phyloP scores from a whole-genome alignment of 2,329 filamentous ascomycete species.

The Aspergillus cejpii region DNA sequence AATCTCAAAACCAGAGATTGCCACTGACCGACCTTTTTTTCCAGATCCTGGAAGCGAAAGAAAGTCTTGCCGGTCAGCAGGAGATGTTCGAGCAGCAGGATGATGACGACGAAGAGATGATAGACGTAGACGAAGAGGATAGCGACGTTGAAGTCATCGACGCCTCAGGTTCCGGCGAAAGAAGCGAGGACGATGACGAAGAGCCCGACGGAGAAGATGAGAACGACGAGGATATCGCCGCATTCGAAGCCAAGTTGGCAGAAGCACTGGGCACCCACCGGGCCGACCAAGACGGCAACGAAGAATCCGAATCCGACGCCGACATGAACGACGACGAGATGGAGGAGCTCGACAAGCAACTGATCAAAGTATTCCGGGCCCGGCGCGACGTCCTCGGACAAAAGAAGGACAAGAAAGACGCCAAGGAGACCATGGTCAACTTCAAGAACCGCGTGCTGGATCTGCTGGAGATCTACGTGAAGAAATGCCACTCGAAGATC shows the following conservation, averaged over 20 bases:
- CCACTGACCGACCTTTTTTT: conserved; percentile 42
- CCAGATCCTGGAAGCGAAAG: conserved; percentile 68
- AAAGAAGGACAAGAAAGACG: conserved; percentile 79
- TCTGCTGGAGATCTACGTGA: conserved; percentile 75
- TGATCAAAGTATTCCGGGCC: conserved; percentile 78
- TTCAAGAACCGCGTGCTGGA: conserved; percentile 95
- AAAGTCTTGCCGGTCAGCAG: conserved; percentile 75
- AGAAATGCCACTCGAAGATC: conserved; percentile 63
- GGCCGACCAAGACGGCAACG: conserved; percentile 51
- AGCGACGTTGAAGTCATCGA: conserved; percentile 39
- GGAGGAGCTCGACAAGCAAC: conserved; percentile 76
- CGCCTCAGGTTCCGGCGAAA: conserved; percentile 32
- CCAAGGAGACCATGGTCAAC: conserved; percentile 80
- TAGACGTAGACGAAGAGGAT: conserved; percentile 39
- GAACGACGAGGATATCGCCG: conserved; percentile 50
- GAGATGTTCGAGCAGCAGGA: conserved; percentile 72
- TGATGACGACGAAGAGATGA: conserved; percentile 50
- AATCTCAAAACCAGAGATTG: not conserved
- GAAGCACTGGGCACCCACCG: conserved; percentile 67
- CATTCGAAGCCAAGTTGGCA: conserved; percentile 69
- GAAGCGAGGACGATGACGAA: conserved; percentile 26
- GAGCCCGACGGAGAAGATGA: conserved; percentile 29
- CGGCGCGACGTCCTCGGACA: conserved; percentile 61
- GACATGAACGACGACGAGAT: conserved; percentile 97
- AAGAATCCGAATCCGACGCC: conserved; percentile 53